Conservation (phyloP, 1,139 yeast species). For the Blastobotrys aristatus region DNA sequence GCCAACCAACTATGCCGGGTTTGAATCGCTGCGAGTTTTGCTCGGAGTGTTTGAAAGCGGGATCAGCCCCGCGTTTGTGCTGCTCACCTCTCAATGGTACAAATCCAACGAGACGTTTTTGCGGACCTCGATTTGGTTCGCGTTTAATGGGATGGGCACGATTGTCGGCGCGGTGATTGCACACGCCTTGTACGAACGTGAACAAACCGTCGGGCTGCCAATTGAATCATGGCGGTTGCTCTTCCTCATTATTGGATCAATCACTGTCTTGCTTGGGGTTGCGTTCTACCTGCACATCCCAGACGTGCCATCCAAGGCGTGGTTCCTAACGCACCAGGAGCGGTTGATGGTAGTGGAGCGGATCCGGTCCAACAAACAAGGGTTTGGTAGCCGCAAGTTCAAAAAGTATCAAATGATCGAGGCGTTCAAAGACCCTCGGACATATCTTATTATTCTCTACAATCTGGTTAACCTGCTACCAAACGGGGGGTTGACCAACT, state of each 20-base stretch:
- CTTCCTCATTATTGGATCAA: conserved; percentile 13
- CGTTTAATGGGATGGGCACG: conserved; percentile 37
- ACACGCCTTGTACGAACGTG: conserved; percentile 41
- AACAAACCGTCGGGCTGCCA: conserved; percentile 34
- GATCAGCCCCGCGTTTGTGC: conserved; percentile 46
- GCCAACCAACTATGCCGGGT: conserved; percentile 48
- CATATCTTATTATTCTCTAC: conserved; percentile 32
- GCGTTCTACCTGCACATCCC: conserved; percentile 49
- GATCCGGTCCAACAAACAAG: conserved; percentile 13
- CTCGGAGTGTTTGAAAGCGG: conserved; percentile 59
- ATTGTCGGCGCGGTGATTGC: conserved; percentile 35
- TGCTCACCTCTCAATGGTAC: conserved; percentile 29
- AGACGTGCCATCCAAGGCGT: conserved; percentile 47
- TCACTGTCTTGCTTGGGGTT: conserved; percentile 35
- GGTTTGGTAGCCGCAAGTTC: conserved; percentile 41
- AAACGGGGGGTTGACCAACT: conserved; percentile 22
- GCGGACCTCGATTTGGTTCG: conserved; percentile 54
- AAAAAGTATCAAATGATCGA: conserved; percentile 44
- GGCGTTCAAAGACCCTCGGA: conserved; percentile 24
- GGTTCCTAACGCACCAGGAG: conserved; percentile 40
- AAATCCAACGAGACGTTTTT: conserved; percentile 37
- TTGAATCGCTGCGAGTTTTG: conserved; percentile 52
- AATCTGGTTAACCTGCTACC: conserved; percentile 19
- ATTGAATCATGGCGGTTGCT: conserved; percentile 58
- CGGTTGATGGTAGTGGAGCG: conserved; percentile 13